Base-by-base conservation (phyloP, 805 yeast species). In the Ogataea parapolymorpha region DNA sequence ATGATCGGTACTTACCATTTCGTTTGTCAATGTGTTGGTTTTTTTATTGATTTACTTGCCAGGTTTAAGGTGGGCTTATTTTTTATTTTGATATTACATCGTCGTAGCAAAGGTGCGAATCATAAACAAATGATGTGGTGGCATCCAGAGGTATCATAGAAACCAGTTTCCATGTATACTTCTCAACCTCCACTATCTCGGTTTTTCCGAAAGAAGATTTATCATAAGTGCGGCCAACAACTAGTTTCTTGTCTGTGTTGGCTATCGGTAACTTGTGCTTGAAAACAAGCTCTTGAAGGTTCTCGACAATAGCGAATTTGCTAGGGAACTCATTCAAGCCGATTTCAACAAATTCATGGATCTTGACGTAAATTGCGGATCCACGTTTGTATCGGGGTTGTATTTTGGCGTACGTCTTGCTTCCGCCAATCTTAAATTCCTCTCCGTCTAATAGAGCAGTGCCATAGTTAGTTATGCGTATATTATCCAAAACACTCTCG, bases 121-220 rank as follows among this genome's bases (percentile, higher is more conserved):
- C 51, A 31, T 42, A 42, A 22, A 48, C 29, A 35, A 44, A 44
- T 3, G 46, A 42, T 7, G 17, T 26, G 30, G 14, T 22, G 16
- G 32, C 22, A 20, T 44, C 44, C 26, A 37, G 32, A 12, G 51
- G 49, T 15, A 48, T 44, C 35, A 48, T 15, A 15, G 36, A 39
- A 24, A 48, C 31, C 23, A 37, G 43, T 28, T 39, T 42, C 51
- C 51, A 48, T 22, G 29, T 16, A 28, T 32, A 44, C 41, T 42
- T 48, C 12, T 38, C 17, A n/a, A 44, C 37, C 17, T 33, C 39
- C 27, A 48, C 16, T 9, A 48, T 32, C n/a, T 36, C 43, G 10
- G 40, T 26, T 13, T 11, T 17, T 18, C 42, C 49, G 12, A 24
- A 12, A 9, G 24, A 16, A 4, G 25, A 17, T 3, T 33, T 28